These are phyloP conservation scores for Ogataea pini DNA, from an alignment of 805 yeast genomes.

Conservation along the genomic window DNA sequence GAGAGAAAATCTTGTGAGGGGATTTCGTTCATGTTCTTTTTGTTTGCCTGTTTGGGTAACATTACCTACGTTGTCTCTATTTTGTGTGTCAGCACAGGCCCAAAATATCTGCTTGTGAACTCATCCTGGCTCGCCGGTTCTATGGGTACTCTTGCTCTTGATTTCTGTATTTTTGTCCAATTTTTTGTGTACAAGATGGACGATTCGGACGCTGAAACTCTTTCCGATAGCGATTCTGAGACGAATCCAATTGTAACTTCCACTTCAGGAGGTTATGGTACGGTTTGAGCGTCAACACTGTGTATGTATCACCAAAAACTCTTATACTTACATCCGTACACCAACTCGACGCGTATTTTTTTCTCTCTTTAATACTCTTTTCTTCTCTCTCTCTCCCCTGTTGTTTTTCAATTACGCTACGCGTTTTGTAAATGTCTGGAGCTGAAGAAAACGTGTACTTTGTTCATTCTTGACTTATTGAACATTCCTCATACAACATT, in stretches of 20 bases:
- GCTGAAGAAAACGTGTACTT: too few species aligned
- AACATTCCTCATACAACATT: too few species aligned
- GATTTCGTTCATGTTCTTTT: constrained; percentile 86
- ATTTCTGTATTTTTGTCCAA: constrained; percentile 80
- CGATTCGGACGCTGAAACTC: constrained; percentile 31
- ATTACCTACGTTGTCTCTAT: constrained; percentile 87
- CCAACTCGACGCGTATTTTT: constrained; percentile 7
- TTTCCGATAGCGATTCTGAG: constrained; percentile 22
- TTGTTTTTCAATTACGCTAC: too few species aligned
- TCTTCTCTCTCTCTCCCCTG: neutral
- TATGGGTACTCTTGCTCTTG: constrained; percentile 81
- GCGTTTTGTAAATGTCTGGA: too few species aligned
- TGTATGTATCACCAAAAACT: too few species aligned
- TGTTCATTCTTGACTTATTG: too few species aligned
- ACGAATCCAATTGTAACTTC: constrained; percentile 15
- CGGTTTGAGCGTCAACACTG: constrained; percentile 9
- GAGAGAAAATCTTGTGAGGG: constrained; percentile 93
- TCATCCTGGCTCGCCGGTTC: constrained; percentile 93
- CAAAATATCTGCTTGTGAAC: constrained; percentile 73
- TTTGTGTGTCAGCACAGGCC: constrained; percentile 68
- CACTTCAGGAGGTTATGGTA: constrained; percentile 11
- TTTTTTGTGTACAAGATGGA: constrained; percentile 68
- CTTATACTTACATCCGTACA: constrained; percentile 2
- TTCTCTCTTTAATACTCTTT: neutral
- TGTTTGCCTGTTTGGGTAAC: constrained; percentile 95